These are phyloP conservation scores for Tolypocladium capitatum DNA, from an alignment of 2,329 filamentous ascomycete species.

Conservation along the genomic window DNA sequence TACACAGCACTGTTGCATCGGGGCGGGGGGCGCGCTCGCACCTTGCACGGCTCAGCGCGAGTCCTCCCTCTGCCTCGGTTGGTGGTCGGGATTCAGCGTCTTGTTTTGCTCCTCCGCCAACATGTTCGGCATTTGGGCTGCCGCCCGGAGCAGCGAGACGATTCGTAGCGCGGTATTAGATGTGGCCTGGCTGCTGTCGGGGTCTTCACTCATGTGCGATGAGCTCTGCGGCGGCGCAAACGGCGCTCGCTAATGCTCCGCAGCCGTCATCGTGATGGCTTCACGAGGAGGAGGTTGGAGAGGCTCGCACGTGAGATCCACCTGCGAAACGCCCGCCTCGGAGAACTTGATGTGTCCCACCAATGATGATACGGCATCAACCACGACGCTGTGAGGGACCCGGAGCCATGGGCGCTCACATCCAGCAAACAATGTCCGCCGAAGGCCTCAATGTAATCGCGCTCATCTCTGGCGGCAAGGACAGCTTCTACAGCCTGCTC, in stretches of 20 bases:
- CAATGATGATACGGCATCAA: neutral
- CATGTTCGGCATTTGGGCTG: no score
- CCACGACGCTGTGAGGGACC: neutral
- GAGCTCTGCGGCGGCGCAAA: neutral
- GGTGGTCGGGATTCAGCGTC: no score
- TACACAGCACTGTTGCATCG: no score
- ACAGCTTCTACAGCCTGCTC: constrained; percentile 85
- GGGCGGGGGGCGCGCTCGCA: no score
- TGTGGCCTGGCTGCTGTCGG: no score
- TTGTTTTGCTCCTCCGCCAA: no score
- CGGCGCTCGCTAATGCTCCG: neutral
- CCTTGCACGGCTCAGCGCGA: neutral
- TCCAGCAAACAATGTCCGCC: constrained; percentile 21
- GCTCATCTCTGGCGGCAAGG: constrained; percentile 90
- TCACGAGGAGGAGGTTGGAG: neutral
- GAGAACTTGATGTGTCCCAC: neutral
- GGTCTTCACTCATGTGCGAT: no score
- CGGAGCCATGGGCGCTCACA: neutral
- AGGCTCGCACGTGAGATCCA: constrained; percentile 5
- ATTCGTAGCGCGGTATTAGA: no score
- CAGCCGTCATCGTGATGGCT: neutral
- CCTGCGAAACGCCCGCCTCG: neutral
- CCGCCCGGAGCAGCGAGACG: no score
- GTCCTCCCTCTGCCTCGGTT: no score
- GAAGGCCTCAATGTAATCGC: constrained; percentile 65